Base-by-base conservation (phyloP, 2,329 filamentous ascomycete genomes). In the Xylaria sp. region DNA sequence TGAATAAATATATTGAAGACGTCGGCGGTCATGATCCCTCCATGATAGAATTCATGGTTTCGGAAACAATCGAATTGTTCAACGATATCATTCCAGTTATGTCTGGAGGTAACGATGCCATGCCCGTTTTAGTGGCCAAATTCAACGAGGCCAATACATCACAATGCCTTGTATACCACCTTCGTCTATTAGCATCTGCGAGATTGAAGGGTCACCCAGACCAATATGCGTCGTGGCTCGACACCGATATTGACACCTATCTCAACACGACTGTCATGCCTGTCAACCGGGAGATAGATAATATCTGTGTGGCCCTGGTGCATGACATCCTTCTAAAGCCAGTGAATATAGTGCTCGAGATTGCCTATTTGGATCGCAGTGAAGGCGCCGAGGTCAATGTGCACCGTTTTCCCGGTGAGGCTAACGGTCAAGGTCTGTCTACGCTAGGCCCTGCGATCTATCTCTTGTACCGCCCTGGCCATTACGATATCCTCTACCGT, bases 401-500 rank as follows among this genome's bases (percentile, higher is more conserved):
- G 39, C 90, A 92, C 78, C 86, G 86, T 25, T 89, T 92, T 75
- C 90, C 86, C 2, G 84, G 87, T 28, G 87, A 86, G 52, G 82
- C 83, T 15, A 85, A 84, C 63, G 79, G 77, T 3, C 82, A 84
- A 63, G 83, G 84, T 62, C 75, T 80, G 52, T 79, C 81, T 18
- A 76, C 78, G 0, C 75, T 86, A 0, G 86, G 83, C 0, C 84
- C 85, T 31, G 84, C 87, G 39, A 87, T 91, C 43, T 84, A 88
- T 73, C 82, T 86, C 69, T 86, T 85, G 77, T 94, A 83, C 87
- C 90, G 83, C 78, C 97, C 84, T 51, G 94, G 93, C 69, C 96
- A 98, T 81, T 99, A 98, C 80, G 96, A 98, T 80, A 90, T 99
- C 70, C 86, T 98, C 41, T 99, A 99, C 84, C 78, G 83, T 86